Evolutionary conservation across 148 eudicot genomes (phyloP).

Genomic region (Rhododendron ferrugineum): DNA sequence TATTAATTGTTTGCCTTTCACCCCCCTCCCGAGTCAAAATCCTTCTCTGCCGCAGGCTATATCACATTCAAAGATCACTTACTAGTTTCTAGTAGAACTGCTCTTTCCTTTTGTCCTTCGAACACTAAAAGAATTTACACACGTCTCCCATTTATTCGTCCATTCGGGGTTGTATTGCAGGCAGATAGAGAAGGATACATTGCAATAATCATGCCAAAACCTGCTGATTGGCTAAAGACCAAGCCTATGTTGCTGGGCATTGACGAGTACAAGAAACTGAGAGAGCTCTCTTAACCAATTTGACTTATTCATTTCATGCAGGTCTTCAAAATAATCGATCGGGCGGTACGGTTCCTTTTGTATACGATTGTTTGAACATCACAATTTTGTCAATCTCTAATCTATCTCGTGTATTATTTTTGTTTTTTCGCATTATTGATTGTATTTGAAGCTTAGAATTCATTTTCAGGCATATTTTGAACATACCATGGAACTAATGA

Average conservation of each 20-base stretch:
- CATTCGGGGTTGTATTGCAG: constrained; percentile 28
- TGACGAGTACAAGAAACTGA: constrained; percentile 64
- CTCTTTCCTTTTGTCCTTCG: not conserved
- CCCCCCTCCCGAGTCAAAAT: not conserved
- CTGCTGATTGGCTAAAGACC: constrained; percentile 74
- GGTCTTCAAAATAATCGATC: not conserved
- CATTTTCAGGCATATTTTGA: not conserved
- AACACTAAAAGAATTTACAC: not conserved
- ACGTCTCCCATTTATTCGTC: not conserved
- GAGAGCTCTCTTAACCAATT: constrained; percentile 21
- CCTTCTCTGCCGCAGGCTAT: not conserved
- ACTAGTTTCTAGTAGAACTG: not conserved
- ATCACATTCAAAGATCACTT: not conserved
- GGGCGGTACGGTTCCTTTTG: not conserved
- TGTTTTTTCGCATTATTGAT: not conserved
- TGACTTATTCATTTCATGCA: not conserved
- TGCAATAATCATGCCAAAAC: constrained; percentile 85
- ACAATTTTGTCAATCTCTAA: not conserved
- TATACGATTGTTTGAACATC: not conserved
- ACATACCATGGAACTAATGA: not conserved
- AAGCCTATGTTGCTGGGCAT: constrained; percentile 50
- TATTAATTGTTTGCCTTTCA: not conserved
- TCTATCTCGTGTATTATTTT: not conserved
- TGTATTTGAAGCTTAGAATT: not conserved
- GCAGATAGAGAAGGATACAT: constrained; percentile 92